phyloP scores from a whole-genome alignment of 805 yeast genomes.

The Wickerhamomyces mucosus region DNA sequence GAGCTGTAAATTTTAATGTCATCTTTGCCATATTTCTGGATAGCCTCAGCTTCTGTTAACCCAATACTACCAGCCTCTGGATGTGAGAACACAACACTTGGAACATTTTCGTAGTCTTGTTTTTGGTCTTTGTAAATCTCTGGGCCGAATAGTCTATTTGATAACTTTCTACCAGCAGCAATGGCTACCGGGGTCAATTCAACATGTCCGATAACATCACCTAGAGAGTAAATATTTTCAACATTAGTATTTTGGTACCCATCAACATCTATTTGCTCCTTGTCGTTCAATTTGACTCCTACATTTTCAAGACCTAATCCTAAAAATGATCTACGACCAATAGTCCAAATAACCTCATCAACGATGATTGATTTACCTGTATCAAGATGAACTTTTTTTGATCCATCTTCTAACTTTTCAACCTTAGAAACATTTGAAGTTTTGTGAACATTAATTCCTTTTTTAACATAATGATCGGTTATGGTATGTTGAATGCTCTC shows the following conservation, averaged over 20 bases:
- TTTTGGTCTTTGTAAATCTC: conserved; percentile 59
- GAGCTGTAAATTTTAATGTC: conserved; percentile 76
- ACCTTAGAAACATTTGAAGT: conserved; percentile 40
- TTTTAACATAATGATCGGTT: conserved; percentile 70
- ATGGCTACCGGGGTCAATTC: conserved; percentile 98
- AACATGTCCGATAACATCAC: conserved; percentile 88
- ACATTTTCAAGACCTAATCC: conserved; percentile 70
- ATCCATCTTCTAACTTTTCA: conserved; percentile 38
- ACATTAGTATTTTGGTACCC: conserved; percentile 80
- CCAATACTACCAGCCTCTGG: conserved; percentile 98
- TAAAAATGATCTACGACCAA: conserved; percentile 76
- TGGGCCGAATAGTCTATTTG: conserved; percentile 88
- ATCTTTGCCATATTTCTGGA: conserved; percentile 67
- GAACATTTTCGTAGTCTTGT: conserved; percentile 79
- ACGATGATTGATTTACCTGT: conserved; percentile 41
- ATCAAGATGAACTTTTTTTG: conserved; percentile 37
- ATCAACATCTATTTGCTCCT: conserved; percentile 65
- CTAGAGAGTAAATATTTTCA: conserved; percentile 69
- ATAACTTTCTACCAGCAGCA: conserved; percentile 92
- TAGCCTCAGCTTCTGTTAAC: conserved; percentile 69
- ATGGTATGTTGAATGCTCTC: conserved; percentile 66
- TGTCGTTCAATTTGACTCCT: conserved; percentile 53
- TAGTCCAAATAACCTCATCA: conserved; percentile 85
- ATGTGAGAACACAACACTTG: conserved; percentile 95
- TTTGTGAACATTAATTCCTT: conserved; percentile 78